Percentiles rank a stretch among this genome's conserved stretches.
These are phyloP conservation scores for Rhizophagus sp. DNA, from an alignment of 192 early-diverging fungal species.

Conservation along the genomic window DNA sequence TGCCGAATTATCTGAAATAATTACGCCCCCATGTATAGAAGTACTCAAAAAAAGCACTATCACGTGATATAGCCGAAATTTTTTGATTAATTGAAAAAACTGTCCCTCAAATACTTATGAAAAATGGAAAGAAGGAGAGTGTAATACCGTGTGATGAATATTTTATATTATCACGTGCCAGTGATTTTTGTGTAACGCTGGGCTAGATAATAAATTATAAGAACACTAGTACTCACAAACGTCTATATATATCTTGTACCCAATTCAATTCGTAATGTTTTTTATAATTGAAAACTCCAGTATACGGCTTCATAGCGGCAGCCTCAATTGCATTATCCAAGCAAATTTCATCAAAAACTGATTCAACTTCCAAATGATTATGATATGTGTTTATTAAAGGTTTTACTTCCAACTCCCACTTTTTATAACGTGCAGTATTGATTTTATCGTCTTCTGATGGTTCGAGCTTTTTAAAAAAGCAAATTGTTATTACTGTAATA, in stretches of 20 bases:
- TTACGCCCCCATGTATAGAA: too few relatives aligned
- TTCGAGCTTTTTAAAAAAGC: conserved; percentile 4
- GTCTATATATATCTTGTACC: neutral
- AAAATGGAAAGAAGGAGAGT: too few relatives aligned
- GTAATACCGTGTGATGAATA: too few relatives aligned
- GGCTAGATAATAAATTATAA: neutral
- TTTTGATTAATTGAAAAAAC: too few relatives aligned
- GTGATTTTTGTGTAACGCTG: too few relatives aligned
- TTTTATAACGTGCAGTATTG: neutral
- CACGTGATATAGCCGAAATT: too few relatives aligned
- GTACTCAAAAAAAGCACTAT: too few relatives aligned
- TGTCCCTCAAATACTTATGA: too few relatives aligned
- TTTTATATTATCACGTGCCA: too few relatives aligned
- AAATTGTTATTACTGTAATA: neutral
- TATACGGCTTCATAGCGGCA: neutral
- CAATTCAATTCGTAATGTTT: neutral
- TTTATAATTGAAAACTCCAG: neutral
- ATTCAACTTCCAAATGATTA: neutral
- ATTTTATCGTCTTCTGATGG: neutral
- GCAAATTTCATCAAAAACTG: neutral
- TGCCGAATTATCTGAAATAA: too few relatives aligned
- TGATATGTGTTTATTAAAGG: neutral
- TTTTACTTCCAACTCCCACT: neutral
- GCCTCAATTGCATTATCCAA: neutral
- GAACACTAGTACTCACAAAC: neutral